Percentiles rank a stretch among this genome's conserved stretches.
These are phyloP conservation scores for Purpureocillium takamizusanense DNA, from an alignment of 2,329 filamentous ascomycete genomes.

Conservation along the genomic window DNA sequence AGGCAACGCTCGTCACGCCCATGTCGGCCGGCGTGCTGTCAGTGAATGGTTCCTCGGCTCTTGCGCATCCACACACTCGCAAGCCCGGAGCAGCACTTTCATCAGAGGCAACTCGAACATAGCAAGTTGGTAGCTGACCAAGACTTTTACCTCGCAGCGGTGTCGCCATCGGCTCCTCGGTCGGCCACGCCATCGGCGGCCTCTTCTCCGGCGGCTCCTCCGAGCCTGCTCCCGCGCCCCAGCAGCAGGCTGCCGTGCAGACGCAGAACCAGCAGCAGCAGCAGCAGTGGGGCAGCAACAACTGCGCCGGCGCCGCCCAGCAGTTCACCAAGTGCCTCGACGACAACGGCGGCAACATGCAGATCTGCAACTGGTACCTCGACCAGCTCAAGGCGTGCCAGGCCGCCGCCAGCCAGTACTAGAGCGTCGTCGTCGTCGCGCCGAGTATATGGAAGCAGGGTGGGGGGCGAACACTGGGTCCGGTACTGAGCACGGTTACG, in stretches of 20 bases:
- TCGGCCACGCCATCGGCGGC: conserved; percentile 90
- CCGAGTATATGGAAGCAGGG: conserved; percentile 1
- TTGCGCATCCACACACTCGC: no score
- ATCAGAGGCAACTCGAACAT: background rate
- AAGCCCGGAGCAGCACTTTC: background rate
- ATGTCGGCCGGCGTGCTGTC: no score
- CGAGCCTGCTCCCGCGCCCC: conserved; percentile 35
- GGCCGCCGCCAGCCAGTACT: conserved; percentile 65
- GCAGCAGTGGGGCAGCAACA: conserved; percentile 45
- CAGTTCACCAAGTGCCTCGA: conserved; percentile 95
- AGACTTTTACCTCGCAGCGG: conserved; percentile 51
- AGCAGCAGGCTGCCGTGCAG: conserved; percentile 30
- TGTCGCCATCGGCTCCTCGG: conserved; percentile 90
- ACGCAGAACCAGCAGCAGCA: conserved; percentile 37
- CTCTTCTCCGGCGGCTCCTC: conserved; percentile 69
- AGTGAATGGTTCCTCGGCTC: no score
- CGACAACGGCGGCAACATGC: conserved; percentile 86
- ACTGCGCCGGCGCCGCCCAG: conserved; percentile 72
- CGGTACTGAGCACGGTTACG: no score
- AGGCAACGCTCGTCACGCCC: no score
- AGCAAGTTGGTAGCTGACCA: background rate
- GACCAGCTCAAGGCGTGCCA: conserved; percentile 94
- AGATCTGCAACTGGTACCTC: conserved; percentile 95
- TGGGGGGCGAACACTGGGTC: no score
- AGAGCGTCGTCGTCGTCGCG: conserved; percentile 20